A percentile compares a stretch with the other conserved stretches of the same genome.
Evolutionary conservation across 1,139 yeast genomes (phyloP).

Genomic region (Wickerhamomyces sp.): DNA sequence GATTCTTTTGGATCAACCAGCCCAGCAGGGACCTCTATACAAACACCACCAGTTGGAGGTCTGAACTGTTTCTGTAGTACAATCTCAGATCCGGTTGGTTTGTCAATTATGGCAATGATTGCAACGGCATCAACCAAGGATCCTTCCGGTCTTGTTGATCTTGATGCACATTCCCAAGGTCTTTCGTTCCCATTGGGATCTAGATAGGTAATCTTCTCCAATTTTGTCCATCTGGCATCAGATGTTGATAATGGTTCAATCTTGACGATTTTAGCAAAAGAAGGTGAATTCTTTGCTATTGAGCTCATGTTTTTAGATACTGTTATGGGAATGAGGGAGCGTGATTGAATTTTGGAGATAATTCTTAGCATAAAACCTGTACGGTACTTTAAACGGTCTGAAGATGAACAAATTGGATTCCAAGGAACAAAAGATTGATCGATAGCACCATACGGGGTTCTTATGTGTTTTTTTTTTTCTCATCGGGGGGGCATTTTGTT

Average conservation of each 20-base stretch:
- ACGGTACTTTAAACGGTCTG: too few relatives aligned
- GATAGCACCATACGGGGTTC: too few relatives aligned
- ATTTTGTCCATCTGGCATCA: slow-evolving; percentile 56
- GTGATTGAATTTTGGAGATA: background rate
- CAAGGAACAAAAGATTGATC: too few relatives aligned
- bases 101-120: slow-evolving; percentile 64
- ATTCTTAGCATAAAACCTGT: background rate
- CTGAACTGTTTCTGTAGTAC: slow-evolving; percentile 84
- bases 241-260: slow-evolving; percentile 29
- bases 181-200: slow-evolving; percentile 59
- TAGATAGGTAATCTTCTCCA: slow-evolving; percentile 57
- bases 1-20: slow-evolving; percentile 80
- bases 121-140: slow-evolving; percentile 85
- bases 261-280: slow-evolving; percentile 32
- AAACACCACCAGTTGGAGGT: slow-evolving; percentile 85
- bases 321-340: background rate
- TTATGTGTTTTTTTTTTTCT: too few relatives aligned
- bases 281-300: slow-evolving; percentile 28
- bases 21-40: slow-evolving; percentile 95
- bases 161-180: slow-evolving; percentile 88
- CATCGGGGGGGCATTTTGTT: too few relatives aligned
- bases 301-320: background rate
- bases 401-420: too few relatives aligned
- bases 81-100: slow-evolving; percentile 47
- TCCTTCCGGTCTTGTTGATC: slow-evolving; percentile 70